phyloP scores from a whole-genome alignment of 495 filamentous ascomycete genomes.

The Cryomyces antarcticus region DNA sequence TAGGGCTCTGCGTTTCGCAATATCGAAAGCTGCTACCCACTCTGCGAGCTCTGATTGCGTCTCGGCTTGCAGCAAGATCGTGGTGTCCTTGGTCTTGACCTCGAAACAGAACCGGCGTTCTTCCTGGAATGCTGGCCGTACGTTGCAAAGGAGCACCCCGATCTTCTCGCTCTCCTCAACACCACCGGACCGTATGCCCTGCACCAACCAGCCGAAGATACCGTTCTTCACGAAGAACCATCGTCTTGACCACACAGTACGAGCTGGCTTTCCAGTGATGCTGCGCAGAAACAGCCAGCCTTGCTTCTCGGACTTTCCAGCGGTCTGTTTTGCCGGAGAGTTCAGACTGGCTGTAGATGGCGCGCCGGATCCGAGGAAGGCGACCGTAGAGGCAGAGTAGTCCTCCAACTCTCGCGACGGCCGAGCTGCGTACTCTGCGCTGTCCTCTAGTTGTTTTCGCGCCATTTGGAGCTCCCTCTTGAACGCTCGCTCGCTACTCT shows the following conservation, averaged over 20 bases:
- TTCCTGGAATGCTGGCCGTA: constrained; percentile 76
- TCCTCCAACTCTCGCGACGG: constrained; percentile 86
- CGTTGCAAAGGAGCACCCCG: constrained; percentile 81
- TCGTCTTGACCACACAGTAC: constrained; percentile 67
- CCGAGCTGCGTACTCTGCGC: constrained; percentile 41
- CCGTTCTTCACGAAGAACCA: constrained; percentile 95
- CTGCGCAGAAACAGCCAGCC: constrained; percentile 81
- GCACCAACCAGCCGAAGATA: constrained; percentile 90
- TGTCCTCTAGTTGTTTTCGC: constrained; percentile 66
- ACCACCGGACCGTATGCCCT: constrained; percentile 61
- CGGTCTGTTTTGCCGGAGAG: constrained; percentile 19
- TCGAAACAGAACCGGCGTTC: constrained; percentile 95
- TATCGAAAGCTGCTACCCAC: constrained; percentile 82
- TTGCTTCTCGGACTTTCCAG: constrained; percentile 51
- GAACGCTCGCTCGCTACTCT: constrained; percentile 57
- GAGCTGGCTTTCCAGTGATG: constrained; percentile 66
- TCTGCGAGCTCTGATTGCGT: constrained; percentile 74
- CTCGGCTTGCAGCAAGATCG: constrained; percentile 76
- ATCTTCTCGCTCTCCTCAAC: constrained; percentile 93
- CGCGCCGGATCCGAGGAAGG: constrained; percentile 56
- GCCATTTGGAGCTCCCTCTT: constrained; percentile 58
- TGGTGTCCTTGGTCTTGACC: constrained; percentile 92
- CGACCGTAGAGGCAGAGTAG: constrained; percentile 70
- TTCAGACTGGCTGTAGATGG: constrained; percentile 34
- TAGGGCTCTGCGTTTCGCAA: constrained; percentile 78